phyloP scores from a whole-genome alignment of 2,329 filamentous ascomycete species.

The Penicillium sp. region DNA sequence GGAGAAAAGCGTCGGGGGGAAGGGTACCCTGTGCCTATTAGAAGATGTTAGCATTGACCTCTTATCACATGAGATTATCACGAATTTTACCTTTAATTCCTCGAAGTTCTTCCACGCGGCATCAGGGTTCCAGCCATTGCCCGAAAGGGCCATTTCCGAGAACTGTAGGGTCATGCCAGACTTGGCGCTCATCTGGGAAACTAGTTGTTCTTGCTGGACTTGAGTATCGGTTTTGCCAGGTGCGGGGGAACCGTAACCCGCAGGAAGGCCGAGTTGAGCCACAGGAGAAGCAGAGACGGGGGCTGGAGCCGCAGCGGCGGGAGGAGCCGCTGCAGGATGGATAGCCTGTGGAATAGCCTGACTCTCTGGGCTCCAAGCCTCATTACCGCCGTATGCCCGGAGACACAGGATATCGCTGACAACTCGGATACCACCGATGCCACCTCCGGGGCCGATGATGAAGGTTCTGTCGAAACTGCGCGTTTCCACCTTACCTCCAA shows the following conservation, averaged over 20 bases:
- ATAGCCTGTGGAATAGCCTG: constrained; percentile 28
- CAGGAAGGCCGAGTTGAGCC: constrained; percentile 31
- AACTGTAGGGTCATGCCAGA: constrained; percentile 80
- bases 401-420: constrained; percentile 76
- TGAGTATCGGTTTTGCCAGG: constrained; percentile 49
- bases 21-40: constrained; percentile 42
- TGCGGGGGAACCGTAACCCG: constrained; percentile 41
- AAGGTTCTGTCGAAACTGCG: constrained; percentile 83
- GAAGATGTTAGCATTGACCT: constrained; percentile 18
- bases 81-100: constrained; percentile 63
- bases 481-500: constrained; percentile 56
- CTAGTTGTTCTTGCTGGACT: constrained; percentile 67
- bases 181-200: constrained; percentile 67
- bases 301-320: constrained; percentile 23
- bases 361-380: constrained; percentile 51
- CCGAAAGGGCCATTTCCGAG: constrained; percentile 74
- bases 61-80: background rate
- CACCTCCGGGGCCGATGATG: constrained; percentile 70
- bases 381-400: constrained; percentile 61
- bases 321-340: constrained; percentile 8
- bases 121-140: constrained; percentile 77
- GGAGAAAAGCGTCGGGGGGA: constrained; percentile 51
- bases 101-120: constrained; percentile 73
- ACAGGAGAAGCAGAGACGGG: constrained; percentile 23
- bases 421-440: constrained; percentile 67